These are phyloP conservation scores for Phytophthora chlamydospora DNA, from an alignment of 352 stramenopile genomes.

Conservation along the genomic window DNA sequence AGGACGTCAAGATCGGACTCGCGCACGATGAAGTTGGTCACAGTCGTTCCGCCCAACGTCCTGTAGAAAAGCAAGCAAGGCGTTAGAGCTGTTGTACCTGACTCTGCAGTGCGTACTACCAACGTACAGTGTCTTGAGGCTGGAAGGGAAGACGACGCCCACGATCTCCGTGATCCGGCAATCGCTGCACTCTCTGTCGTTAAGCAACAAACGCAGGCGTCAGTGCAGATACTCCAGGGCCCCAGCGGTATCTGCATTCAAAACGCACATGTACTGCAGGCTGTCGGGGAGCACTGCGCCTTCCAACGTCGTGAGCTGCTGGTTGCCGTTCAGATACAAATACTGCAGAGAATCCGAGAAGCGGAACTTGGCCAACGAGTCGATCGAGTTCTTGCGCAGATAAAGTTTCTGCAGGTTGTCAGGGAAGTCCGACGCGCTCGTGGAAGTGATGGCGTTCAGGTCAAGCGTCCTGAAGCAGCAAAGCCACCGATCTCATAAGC, in stretches of 20 bases:
- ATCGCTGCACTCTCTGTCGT: constrained; percentile 32
- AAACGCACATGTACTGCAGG: constrained; percentile 40
- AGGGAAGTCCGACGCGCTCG: constrained; percentile 29
- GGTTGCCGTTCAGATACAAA: constrained; percentile 51
- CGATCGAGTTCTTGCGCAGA: constrained; percentile 42
- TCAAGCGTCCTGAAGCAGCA: constrained; percentile 26
- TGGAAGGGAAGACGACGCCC: constrained; percentile 34
- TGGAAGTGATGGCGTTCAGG: constrained; percentile 28
- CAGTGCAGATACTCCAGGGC: not conserved
- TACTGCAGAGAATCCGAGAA: constrained; percentile 34
- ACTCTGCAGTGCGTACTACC: not conserved
- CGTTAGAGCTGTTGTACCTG: constrained; percentile 12
- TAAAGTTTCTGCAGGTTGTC: constrained; percentile 30
- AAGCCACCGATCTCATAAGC: constrained; percentile 7
- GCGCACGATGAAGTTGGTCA: constrained; percentile 43
- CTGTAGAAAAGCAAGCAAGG: constrained; percentile 14
- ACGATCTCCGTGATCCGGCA: constrained; percentile 35
- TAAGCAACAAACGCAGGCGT: constrained; percentile 11
- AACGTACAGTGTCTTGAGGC: constrained; percentile 47
- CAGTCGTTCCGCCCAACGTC: constrained; percentile 29
- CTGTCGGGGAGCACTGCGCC: constrained; percentile 49
- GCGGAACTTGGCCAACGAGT: constrained; percentile 37
- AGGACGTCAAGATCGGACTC: constrained; percentile 43
- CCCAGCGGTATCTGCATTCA: not conserved
- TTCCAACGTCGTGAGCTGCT: constrained; percentile 45